Conservation (phyloP, 352 stramenopile genomes). For the Pythium periplocum region DNA sequence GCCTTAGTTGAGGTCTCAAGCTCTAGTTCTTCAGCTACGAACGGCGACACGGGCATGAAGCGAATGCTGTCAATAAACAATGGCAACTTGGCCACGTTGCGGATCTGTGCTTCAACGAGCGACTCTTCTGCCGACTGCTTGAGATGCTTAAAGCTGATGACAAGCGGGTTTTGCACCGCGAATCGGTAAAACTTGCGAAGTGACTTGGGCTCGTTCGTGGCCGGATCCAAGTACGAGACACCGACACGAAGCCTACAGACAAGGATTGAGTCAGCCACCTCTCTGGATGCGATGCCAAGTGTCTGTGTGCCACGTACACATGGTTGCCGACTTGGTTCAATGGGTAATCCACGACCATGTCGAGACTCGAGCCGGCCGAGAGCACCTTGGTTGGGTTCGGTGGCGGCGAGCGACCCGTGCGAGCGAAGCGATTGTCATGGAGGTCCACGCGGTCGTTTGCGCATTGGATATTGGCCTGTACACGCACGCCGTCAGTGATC, state of each 20-base stretch:
- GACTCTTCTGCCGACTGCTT: conserved; percentile 34
- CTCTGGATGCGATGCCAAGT: conserved; percentile 1
- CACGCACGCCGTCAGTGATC: no score
- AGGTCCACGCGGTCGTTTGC: conserved; percentile 74
- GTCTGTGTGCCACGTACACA: conserved; percentile 29
- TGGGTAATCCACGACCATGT: conserved; percentile 91
- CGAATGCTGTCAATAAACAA: conserved; percentile 80
- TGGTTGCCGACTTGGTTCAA: conserved; percentile 87
- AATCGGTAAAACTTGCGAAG: conserved; percentile 92
- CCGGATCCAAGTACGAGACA: conserved; percentile 67
- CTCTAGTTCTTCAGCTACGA: conserved; percentile 39
- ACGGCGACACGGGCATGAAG: conserved; percentile 60
- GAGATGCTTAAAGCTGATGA: conserved; percentile 82
- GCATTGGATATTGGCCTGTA: conserved; percentile 79
- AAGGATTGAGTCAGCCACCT: conserved; percentile 6
- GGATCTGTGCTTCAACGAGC: conserved; percentile 75
- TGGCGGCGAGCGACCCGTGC: conserved; percentile 59
- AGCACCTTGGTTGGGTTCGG: conserved; percentile 76
- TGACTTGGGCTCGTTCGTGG: conserved; percentile 77
- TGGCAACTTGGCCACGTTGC: conserved; percentile 76
- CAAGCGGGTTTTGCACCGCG: conserved; percentile 84
- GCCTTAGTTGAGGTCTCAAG: conserved; percentile 8
- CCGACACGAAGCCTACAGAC: conserved; percentile 48
- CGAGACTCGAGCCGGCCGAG: conserved; percentile 62
- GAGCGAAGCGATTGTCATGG: conserved; percentile 68